Base-by-base conservation (phyloP, 129 eudicot species). In the Helianthus annuus region DNA sequence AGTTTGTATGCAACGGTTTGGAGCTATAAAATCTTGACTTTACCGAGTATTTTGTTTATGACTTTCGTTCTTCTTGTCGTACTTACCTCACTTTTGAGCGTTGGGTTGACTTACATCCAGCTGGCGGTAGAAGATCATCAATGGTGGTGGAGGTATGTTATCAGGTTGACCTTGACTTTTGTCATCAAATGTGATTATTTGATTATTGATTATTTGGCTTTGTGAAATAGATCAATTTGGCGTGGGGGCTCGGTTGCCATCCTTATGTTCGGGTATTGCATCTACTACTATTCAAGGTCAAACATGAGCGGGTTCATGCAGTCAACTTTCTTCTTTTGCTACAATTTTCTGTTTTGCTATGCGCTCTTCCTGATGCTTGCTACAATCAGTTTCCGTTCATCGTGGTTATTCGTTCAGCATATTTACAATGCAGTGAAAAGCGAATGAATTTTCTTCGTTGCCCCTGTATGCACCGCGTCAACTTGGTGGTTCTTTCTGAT, bases 111-210 rank as follows among this genome's bases (percentile, higher is more conserved):
- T 48, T 94, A 85, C 72, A 80, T 88, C 74, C 96, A 90, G 82
- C 83, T 94, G 74, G 72, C 86, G 1, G 74, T 72, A 71, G 98
- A 90, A 72, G 98, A 94, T 75, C 92, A 81, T 75, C 74, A 85
- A 65, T 94, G 98, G 98, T 82, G 90, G 90, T 94, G 98, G 98
- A 86, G 97, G 98, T 94, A 86, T 38, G 88, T 74, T 78, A 52
- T 77, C 0, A n/a, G 14, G 60, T 15, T 68, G 75, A 17, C 51
- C 46, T 57, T 56, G 15, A 76, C 66, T 56, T 58, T 6, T 32
- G 7, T 65, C 22, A 19, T 19, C 22, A 19, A 19, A 19, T 19
- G 22, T 19, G 22, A 19, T 19, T 19, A 19, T 19, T 19, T 19
- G 22, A 19, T 19, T 19, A 19, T 19, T 19, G 0, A 19, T 19